Evolutionary conservation across 2,329 filamentous ascomycete species (phyloP), one percentile per base, ranked within the genome.

Genomic region (Ophiocordyceps camponoti-floridani): DNA sequence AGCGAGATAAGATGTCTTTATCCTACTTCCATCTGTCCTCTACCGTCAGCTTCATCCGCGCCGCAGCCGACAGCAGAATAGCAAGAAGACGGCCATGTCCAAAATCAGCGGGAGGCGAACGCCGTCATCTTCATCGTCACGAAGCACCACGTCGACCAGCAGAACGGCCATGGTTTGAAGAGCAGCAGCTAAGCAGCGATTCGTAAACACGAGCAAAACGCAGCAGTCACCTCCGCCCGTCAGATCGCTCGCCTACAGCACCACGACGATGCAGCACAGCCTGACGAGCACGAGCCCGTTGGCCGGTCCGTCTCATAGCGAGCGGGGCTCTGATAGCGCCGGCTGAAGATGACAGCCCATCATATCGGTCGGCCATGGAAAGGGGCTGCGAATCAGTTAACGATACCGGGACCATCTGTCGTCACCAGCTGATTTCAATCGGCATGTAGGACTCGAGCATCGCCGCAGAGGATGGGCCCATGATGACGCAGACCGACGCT

Each of bases 251-350:
- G 84, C 93, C 48, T 94, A 82, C 4, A 73, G 52, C 1, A 82
- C 84, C 86, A 94, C 94, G 30, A 85, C 86, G 49, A 94, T 94
- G 53, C 87, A 94, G 44, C 87, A 87, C 1, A 94, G 65, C 0
- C 87, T 86, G 0, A 94, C 86, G 6, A 94, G 73, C 35, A 91
- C 84, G 2, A 91, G 64, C 0, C 84, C 85, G 76, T 71, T 1
- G 76, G 68, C 11, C 81, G 65, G 6, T 63, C 69, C 9, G 58
- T 58, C 48, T 75, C 64, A 50, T 80, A 76, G 0, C 75, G 77
- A n/a, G 23, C 23, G 5, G 5, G 23, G 23, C 23, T 5, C 23
- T 4, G 81, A 65, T 44, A 87, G 64, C 0, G 58, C 77, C 13
- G 77, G 67, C 78, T 82, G 41, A 4, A 9, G n/a, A n/a, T 12